phyloP scores from a whole-genome alignment of 805 yeast genomes.

The Yarrowia yakushimensis region DNA sequence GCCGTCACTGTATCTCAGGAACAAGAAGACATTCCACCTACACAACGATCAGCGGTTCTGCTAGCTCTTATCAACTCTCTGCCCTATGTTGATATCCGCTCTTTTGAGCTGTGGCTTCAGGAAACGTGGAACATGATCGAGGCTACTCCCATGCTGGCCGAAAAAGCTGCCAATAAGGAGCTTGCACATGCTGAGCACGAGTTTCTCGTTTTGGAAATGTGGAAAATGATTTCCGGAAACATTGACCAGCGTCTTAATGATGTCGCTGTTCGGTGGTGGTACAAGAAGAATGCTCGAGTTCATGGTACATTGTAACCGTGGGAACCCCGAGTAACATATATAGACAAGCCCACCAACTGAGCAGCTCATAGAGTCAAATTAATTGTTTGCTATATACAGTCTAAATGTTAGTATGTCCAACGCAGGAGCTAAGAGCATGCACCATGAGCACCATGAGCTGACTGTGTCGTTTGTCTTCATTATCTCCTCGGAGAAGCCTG shows the following conservation, averaged over 20 bases:
- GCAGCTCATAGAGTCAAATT: no score
- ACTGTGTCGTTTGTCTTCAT: not conserved
- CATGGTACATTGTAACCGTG: not conserved
- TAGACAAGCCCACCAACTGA: no score
- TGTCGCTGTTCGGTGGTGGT: constrained; percentile 63
- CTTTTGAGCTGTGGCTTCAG: constrained; percentile 21
- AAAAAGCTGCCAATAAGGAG: constrained; percentile 4
- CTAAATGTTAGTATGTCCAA: not conserved
- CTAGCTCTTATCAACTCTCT: constrained; percentile 29
- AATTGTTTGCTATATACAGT: not conserved
- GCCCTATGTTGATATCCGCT: constrained; percentile 28
- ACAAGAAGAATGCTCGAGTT: constrained; percentile 35
- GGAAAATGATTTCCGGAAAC: constrained; percentile 57
- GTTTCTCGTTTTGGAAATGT: constrained; percentile 44
- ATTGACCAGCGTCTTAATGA: constrained; percentile 55
- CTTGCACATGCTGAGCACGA: constrained; percentile 38
- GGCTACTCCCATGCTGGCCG: not conserved
- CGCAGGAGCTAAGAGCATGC: no score
- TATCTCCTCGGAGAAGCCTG: constrained; percentile 11
- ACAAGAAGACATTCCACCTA: constrained; percentile 12
- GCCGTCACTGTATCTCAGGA: not conserved
- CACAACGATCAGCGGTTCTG: constrained; percentile 27
- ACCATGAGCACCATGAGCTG: no score
- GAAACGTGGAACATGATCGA: constrained; percentile 18
- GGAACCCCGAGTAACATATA: no score